Base-by-base conservation (phyloP, 768 basidiomycete species). In the Favolaschia claudopus region DNA sequence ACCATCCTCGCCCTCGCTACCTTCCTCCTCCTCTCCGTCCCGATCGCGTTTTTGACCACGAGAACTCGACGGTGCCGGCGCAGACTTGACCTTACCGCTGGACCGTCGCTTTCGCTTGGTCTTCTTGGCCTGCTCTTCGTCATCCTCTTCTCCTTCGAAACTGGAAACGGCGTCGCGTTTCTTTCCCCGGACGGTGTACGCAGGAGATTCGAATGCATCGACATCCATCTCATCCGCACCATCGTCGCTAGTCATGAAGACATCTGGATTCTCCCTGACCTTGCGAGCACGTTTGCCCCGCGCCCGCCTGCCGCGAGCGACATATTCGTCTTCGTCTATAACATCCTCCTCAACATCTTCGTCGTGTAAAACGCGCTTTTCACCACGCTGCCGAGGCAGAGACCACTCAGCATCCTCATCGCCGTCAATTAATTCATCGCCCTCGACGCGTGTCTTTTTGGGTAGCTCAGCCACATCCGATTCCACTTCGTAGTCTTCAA, bases 111-210 rank as follows among this genome's bases (percentile, higher is more conserved):
- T 87, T 64, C 85, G 82, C 52, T 77, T 77, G 39, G 80, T 77
- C 63, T 81, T 78, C 57, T 77, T 77, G 40, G 76, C 65, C 63
- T 79, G 81, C 39, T 76, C 75, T 60, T 73, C 72, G 31, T 75
- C 75, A n/a, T 73, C 76, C 14, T 72, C 74, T 62, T 89, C 89
- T 24, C 82, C 85, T 42, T 85, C 89, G 66, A 91, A 87, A 0
- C 83, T 85, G 4, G 89, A 89, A 7, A 83, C 90, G 53, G 89
- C 89, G 68, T 89, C 89, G 60, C 91, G 86, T 75, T 93, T 93
- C 79, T 83, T 89, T 40, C 90, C 89, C 58, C 86, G 77, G 74
- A 72, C 52, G 66, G 70, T 79, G 70, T 47, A 79, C 79, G 22
- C 71, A 67, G 19, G 78, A 63, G 40, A 78, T 76, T 63, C 84